phyloP scores from a whole-genome alignment of 1,284 basidiomycete species.

The Pseudozyma pruni region DNA sequence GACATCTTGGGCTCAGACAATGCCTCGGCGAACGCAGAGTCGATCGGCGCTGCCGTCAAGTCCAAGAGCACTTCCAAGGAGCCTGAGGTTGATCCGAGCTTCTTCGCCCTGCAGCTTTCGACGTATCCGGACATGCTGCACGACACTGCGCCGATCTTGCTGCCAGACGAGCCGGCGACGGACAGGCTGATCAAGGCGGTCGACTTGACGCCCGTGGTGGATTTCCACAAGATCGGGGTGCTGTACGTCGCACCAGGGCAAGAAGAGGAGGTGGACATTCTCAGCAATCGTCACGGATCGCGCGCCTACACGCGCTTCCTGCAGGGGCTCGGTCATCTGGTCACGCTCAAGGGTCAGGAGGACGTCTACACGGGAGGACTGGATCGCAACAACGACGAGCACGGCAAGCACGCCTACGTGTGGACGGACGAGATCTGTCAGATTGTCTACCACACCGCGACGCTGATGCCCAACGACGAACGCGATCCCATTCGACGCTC shows the following conservation, averaged over 20 bases:
- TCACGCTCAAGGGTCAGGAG: constrained; percentile 80
- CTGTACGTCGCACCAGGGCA: constrained; percentile 95
- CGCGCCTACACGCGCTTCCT: constrained; percentile 93
- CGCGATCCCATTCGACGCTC: constrained; percentile 52
- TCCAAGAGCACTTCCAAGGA: constrained; percentile 29
- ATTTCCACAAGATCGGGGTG: constrained; percentile 96
- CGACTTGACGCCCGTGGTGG: constrained; percentile 91
- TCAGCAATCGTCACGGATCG: constrained; percentile 90
- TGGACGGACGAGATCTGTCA: constrained; percentile 99
- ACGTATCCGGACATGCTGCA: constrained; percentile 62
- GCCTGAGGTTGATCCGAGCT: constrained; percentile 79
- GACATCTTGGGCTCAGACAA: constrained; percentile 40
- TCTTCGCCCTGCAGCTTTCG: constrained; percentile 86
- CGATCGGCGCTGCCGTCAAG: background rate
- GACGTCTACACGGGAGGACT: constrained; percentile 96
- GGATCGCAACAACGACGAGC: constrained; percentile 86
- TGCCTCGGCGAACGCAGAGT: background rate
- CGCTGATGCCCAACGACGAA: constrained; percentile 84
- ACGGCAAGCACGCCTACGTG: constrained; percentile 75
- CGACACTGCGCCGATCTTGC: constrained; percentile 68
- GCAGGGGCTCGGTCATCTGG: constrained; percentile 85
- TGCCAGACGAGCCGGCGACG: constrained; percentile 72
- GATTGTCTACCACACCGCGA: constrained; percentile 93
- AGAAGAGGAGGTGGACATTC: constrained; percentile 83
- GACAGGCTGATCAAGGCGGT: constrained; percentile 78